Conservation (phyloP, 1,284 basidiomycete species). For the Cystobasidium sp. region DNA sequence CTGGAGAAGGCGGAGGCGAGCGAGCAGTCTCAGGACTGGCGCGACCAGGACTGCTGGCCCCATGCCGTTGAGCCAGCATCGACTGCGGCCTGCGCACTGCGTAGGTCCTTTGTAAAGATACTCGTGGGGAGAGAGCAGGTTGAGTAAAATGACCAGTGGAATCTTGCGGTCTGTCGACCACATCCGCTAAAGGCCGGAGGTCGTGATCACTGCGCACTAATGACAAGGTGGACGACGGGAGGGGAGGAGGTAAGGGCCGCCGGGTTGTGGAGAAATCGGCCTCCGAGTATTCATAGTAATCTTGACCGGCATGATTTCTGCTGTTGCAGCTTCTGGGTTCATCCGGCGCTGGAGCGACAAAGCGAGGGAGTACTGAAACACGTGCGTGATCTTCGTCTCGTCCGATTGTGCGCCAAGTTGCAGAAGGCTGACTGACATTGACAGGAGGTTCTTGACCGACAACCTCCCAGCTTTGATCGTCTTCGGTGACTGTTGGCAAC, state of each 20-base stretch:
- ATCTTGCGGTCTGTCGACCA: background rate
- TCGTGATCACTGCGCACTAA: background rate
- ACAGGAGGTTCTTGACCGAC: background rate
- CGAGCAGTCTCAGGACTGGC: background rate
- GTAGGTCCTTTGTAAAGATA: background rate
- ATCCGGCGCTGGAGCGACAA: too few species aligned
- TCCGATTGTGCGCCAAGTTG: slow-evolving; percentile 20
- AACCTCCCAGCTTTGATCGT: slow-evolving; percentile 23
- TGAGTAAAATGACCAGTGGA: too few species aligned
- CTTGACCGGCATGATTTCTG: background rate
- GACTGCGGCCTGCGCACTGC: slow-evolving; percentile 16
- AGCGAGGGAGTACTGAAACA: background rate
- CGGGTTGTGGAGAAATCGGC: background rate
- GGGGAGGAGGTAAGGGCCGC: background rate
- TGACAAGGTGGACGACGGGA: background rate
- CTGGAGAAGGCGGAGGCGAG: slow-evolving; percentile 6
- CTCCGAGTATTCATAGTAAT: background rate
- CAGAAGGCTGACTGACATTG: background rate
- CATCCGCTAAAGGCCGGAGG: background rate
- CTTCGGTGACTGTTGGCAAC: slow-evolving; percentile 19
- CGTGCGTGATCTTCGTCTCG: background rate
- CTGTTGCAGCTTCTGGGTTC: background rate
- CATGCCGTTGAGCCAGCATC: background rate
- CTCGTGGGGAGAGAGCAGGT: background rate
- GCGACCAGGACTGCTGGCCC: background rate